Conservation (phyloP, 495 filamentous ascomycete species). For the Aspergillus indologenus region DNA sequence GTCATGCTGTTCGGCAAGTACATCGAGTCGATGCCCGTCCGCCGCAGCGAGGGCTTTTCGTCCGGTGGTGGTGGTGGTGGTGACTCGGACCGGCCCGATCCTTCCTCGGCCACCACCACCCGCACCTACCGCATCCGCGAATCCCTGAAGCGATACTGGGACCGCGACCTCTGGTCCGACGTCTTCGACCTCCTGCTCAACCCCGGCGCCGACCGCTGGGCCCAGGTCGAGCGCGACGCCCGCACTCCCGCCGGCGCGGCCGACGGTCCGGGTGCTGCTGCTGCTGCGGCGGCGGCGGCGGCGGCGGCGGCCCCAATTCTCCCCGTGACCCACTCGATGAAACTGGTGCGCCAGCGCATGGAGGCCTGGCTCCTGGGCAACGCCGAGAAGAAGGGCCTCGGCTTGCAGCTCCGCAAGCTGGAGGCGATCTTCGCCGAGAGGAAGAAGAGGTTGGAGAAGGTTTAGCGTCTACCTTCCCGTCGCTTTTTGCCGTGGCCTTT, state of each 20-base stretch:
- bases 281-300: no score
- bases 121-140: slow-evolving; percentile 69
- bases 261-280: no score
- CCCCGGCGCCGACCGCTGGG: slow-evolving; percentile 51
- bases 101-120: slow-evolving; percentile 36
- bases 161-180: slow-evolving; percentile 81
- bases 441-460: slow-evolving; percentile 52
- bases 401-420: slow-evolving; percentile 56
- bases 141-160: slow-evolving; percentile 88
- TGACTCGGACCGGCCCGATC: slow-evolving; percentile 1
- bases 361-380: slow-evolving; percentile 78
- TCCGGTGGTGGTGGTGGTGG: no score
- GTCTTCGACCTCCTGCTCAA: slow-evolving; percentile 88
- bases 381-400: slow-evolving; percentile 71
- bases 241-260: slow-evolving; percentile 22
- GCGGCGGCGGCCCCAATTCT: no score
- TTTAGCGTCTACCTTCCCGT: slow-evolving; percentile 11
- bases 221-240: slow-evolving; percentile 58
- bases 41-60: not conserved
- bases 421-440: slow-evolving; percentile 67
- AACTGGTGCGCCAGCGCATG: slow-evolving; percentile 68
- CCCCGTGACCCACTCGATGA: slow-evolving; percentile 67
- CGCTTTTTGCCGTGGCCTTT: not conserved
- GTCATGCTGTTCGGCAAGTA: slow-evolving; percentile 89
- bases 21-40: slow-evolving; percentile 71